phyloP scores from a whole-genome alignment of 148 eudicot genomes.

The Suaeda aralocaspica region DNA sequence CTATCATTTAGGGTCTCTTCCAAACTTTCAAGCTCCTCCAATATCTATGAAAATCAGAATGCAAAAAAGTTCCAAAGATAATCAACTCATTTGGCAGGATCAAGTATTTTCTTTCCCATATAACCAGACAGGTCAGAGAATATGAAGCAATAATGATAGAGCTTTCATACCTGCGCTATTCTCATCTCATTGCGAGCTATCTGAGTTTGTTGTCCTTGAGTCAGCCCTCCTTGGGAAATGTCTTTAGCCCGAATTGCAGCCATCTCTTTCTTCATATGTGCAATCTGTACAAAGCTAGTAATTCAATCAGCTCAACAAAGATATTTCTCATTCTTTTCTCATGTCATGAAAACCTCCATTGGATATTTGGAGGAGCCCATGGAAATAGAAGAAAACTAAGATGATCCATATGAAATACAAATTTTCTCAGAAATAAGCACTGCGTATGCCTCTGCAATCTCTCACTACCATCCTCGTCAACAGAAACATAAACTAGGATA shows the following conservation, averaged over 20 bases:
- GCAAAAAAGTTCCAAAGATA: background rate
- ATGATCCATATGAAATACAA: background rate
- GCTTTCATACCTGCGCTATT: conserved; percentile 61
- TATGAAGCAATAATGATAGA: conserved; percentile 13
- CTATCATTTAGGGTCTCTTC: conserved; percentile 99
- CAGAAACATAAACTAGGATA: background rate
- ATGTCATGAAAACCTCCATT: background rate
- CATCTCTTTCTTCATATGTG: conserved; percentile 98
- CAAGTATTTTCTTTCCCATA: background rate
- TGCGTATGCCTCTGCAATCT: background rate
- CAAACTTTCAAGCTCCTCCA: conserved; percentile 96
- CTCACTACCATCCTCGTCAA: conserved; percentile 1
- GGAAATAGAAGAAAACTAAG: background rate
- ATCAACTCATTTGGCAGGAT: background rate
- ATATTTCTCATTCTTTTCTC: background rate
- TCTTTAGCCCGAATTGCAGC: conserved; percentile 96
- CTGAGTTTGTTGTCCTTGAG: conserved; percentile 99
- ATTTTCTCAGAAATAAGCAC: background rate
- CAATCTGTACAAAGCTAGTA: conserved; percentile 46
- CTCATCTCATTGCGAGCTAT: conserved; percentile 99
- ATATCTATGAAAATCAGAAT: conserved; percentile 11
- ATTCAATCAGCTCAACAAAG: background rate
- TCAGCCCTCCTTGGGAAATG: conserved; percentile 97
- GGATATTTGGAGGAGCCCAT: too few species aligned
- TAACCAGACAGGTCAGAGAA: too few species aligned